These are phyloP conservation scores for Fusarium sp. DNA, from an alignment of 2,329 filamentous ascomycete species.

Conservation along the genomic window DNA sequence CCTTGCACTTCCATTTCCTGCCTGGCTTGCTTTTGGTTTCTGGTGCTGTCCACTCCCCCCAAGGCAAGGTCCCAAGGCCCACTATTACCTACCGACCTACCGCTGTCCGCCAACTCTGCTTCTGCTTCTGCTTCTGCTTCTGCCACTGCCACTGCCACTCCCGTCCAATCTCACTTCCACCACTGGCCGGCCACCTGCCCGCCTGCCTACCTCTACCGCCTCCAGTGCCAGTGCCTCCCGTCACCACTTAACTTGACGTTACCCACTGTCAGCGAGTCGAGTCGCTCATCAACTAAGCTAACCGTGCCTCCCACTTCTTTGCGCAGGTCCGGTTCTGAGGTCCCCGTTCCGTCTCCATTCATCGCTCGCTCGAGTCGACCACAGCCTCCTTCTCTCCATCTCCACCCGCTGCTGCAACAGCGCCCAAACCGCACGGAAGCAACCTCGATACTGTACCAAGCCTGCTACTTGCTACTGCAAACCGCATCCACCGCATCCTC, in stretches of 20 bases:
- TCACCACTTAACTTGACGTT: background rate
- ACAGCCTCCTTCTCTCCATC: slow-evolving; percentile 32
- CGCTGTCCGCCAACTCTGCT: slow-evolving; percentile 24
- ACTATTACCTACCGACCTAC: slow-evolving; percentile 15
- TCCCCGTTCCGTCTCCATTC: slow-evolving; percentile 3
- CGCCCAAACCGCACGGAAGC: slow-evolving; percentile 15
- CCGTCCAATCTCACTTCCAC: slow-evolving; percentile 16
- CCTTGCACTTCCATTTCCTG: slow-evolving; percentile 24
- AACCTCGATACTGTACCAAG: slow-evolving; percentile 34
- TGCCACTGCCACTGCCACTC: slow-evolving; percentile 13
- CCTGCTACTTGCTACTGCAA: slow-evolving; percentile 35
- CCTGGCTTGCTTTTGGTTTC: slow-evolving; percentile 30
- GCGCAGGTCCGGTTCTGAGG: slow-evolving; percentile 25
- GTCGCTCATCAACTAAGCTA: background rate
- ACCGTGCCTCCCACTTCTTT: slow-evolving; percentile 11
- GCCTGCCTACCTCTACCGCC: background rate
- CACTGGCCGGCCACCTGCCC: background rate
- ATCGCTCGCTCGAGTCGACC: slow-evolving; percentile 5
- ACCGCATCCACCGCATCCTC: slow-evolving; percentile 36
- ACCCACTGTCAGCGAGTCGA: background rate
- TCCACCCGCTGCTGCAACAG: slow-evolving; percentile 35
- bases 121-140: slow-evolving; percentile 12
- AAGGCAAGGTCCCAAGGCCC: background rate
- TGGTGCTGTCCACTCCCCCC: slow-evolving; percentile 7
- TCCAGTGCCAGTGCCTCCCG: background rate